Percentiles rank a stretch among this genome's conserved stretches.
These are phyloP conservation scores for Cardiosporidium cionae DNA, from an alignment of 169 alveolate genomes.

Conservation along the genomic window DNA sequence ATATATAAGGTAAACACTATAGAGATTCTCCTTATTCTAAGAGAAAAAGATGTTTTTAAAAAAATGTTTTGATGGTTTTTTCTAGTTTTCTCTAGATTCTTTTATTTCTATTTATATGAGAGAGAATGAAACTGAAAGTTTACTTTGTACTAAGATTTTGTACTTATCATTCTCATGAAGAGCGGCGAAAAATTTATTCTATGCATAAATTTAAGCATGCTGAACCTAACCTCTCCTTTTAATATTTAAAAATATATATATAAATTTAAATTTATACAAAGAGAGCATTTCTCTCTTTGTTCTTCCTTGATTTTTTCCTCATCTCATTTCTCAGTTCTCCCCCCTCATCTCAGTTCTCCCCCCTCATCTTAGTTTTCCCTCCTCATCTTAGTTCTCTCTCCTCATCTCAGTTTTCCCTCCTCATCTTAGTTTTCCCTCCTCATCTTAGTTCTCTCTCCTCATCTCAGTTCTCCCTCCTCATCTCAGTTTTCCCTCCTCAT, in stretches of 20 bases:
- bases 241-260: neutral
- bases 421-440: neutral
- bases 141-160: neutral
- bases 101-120: neutral
- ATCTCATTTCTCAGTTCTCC: neutral
- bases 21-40: too few species aligned
- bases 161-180: too few species aligned
- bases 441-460: neutral
- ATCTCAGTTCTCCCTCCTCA: too few species aligned
- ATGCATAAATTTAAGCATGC: neutral
- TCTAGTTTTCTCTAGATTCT: neutral
- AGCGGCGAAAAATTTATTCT: too few species aligned
- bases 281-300: neutral
- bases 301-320: neutral
- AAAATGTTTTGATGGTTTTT: neutral
- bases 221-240: neutral
- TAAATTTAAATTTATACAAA: neutral
- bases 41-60: too few species aligned
- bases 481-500: too few species aligned
- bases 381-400: neutral
- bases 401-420: too few species aligned
- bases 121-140: neutral
- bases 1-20: neutral
- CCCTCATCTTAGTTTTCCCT: neutral
- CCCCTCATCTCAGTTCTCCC: too few species aligned